Conservation (phyloP, 306 rosid genomes). For the Quercus ilex region DNA sequence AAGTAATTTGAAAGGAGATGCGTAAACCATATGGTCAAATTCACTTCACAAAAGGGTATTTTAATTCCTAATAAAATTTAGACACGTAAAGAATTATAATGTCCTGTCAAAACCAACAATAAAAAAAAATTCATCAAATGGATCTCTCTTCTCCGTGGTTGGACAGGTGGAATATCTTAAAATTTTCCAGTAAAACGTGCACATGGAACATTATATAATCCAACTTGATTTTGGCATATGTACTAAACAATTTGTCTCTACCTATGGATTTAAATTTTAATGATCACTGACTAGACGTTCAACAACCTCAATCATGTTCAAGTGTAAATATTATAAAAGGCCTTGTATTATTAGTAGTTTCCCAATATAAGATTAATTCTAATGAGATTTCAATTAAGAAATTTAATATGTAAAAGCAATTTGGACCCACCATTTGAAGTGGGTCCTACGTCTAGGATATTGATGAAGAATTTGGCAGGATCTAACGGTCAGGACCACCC, state of each 20-base stretch:
- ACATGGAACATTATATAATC: background rate
- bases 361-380: background rate
- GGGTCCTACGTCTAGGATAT: background rate
- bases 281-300: conserved; percentile 15
- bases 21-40: too few species aligned
- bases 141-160: background rate
- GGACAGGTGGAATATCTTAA: background rate
- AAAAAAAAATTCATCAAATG: background rate
- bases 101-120: too few species aligned
- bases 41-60: too few species aligned
- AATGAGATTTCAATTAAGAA: background rate
- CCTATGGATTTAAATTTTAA: background rate
- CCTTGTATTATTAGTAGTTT: background rate
- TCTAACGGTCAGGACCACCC: background rate
- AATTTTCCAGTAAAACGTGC: background rate
- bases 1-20: too few species aligned
- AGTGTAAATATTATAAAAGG: background rate
- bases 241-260: conserved; percentile 1
- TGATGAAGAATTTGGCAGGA: background rate
- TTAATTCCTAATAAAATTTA: too few species aligned
- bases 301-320: conserved; percentile 13
- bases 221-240: background rate
- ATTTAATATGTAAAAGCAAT: background rate
- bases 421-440: background rate
- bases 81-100: too few species aligned